Base-by-base conservation (phyloP, 2,329 filamentous ascomycete species). In the Cadophora malorum region DNA sequence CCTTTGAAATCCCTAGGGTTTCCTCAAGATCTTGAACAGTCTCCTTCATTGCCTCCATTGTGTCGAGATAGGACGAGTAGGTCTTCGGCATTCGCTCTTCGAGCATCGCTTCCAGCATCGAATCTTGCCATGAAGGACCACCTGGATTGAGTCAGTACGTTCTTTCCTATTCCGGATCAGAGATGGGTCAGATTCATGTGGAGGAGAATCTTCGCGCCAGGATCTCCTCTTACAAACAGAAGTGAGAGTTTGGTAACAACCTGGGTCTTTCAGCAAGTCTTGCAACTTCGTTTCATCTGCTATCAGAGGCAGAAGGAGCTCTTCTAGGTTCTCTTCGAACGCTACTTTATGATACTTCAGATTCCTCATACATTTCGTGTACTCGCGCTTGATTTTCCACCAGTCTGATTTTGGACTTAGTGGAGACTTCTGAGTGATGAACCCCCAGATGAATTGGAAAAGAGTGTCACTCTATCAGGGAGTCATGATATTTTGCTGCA, bases 331-430 rank as follows among this genome's bases (percentile, higher is more conserved):
- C 23, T 66, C 56, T 31, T 68, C 67, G 45, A 72, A 70, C 3
- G 60, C 67, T 16, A 69, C n/a, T 28, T 66, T 67, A 21, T 69
- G 63, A 33, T 58, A 70, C 4, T 67, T 72, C 47, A 72, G 47
- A 33, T 70, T 59, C 12, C 52, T 35, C 59, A 67, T 67, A 35
- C 70, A 70, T 59, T 70, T 72, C 4, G 35, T 64, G 25, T 68
- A 72, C 28, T 70, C 68, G 5, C 31, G 33, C 33, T 68, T 69
- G 56, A 70, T 49, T 68, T 69, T 38, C 70, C 69, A 72, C 69
- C 67, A 73, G 14, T 60, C 64, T 64, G 35, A 12, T 10, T 14
- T 16, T 7, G 7, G 35, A 47, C 21, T 60, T 19, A 60, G 58
- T 35, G 12, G 31, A 45, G 6, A 45, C 2, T 19, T 12, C 16